phyloP scores from a whole-genome alignment of 805 yeast species.

The Komagataella populi region DNA sequence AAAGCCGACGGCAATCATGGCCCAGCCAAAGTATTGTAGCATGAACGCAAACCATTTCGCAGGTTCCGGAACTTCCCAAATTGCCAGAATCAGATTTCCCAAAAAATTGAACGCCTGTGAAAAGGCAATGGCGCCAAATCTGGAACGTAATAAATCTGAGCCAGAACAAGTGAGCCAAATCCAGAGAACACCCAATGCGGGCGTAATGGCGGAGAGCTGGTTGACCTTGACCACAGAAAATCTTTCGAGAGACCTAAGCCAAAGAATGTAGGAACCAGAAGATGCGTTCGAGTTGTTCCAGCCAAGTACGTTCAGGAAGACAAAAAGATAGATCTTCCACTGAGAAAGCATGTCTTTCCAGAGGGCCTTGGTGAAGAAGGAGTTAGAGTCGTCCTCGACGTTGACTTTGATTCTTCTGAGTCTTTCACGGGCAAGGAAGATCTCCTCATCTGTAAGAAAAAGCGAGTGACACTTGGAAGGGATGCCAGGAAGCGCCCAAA shows the following conservation, averaged over 20 bases:
- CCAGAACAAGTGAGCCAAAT: conserved; percentile 31
- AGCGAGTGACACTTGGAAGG: conserved; percentile 26
- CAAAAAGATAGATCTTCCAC: conserved; percentile 49
- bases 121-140: conserved; percentile 40
- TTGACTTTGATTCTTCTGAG: conserved; percentile 2
- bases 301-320: conserved; percentile 41
- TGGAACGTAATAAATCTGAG: conserved; percentile 36
- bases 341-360: conserved; percentile 41
- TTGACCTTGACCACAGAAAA: conserved; percentile 32
- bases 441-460: conserved; percentile 1
- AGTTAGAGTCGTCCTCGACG: conserved; percentile 1
- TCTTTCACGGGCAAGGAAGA: background rate
- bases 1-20: conserved; percentile 49
- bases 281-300: conserved; percentile 50
- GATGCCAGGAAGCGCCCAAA: conserved; percentile 46
- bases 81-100: conserved; percentile 41
- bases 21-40: conserved; percentile 46
- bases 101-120: conserved; percentile 41
- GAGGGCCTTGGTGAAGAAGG: conserved; percentile 23
- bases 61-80: conserved; percentile 42
- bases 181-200: conserved; percentile 42
- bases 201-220: conserved; percentile 39
- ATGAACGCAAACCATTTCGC: conserved; percentile 58
- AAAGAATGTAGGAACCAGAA: conserved; percentile 43
- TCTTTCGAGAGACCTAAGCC: conserved; percentile 39